phyloP scores from a whole-genome alignment of 768 basidiomycete species.

The Cystoderma amianthinum region DNA sequence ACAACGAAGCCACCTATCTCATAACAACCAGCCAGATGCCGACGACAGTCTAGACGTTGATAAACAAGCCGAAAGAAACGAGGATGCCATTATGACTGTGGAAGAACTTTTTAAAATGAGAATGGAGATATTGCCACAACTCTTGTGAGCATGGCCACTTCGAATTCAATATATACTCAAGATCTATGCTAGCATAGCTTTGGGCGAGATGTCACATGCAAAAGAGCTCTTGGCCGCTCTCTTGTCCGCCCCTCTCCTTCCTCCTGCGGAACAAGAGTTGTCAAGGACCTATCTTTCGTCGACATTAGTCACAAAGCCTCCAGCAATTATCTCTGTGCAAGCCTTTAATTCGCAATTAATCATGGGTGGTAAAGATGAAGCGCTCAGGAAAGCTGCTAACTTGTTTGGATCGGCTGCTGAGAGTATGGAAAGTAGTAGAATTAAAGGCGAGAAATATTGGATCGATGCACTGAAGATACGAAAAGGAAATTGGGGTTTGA shows the following conservation, averaged over 20 bases:
- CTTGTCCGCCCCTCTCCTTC: slow-evolving; percentile 15
- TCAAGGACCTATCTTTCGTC: slow-evolving; percentile 37
- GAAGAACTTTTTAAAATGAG: slow-evolving; percentile 75
- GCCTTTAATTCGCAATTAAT: slow-evolving; percentile 67
- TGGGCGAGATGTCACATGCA: slow-evolving; percentile 77
- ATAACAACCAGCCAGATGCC: slow-evolving; percentile 11
- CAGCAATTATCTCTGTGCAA: slow-evolving; percentile 59
- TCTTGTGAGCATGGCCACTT: slow-evolving; percentile 50
- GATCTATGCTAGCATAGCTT: slow-evolving; percentile 49
- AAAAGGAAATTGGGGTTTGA: slow-evolving; percentile 72
- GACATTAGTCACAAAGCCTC: slow-evolving; percentile 58
- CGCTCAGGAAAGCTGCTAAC: slow-evolving; percentile 65
- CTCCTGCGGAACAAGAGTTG: slow-evolving; percentile 6
- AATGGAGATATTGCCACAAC: slow-evolving; percentile 58
- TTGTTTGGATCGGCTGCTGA: slow-evolving; percentile 66
- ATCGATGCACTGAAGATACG: slow-evolving; percentile 73
- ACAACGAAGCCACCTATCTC: neutral
- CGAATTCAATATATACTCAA: neutral
- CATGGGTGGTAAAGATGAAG: slow-evolving; percentile 77
- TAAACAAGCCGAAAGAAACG: slow-evolving; percentile 12
- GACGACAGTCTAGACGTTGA: slow-evolving; percentile 9
- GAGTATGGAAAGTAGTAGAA: slow-evolving; percentile 56
- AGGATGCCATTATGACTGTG: slow-evolving; percentile 49
- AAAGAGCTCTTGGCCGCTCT: slow-evolving; percentile 62
- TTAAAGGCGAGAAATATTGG: slow-evolving; percentile 73